These are phyloP conservation scores for Phragmites australis DNA, from an alignment of 176 grass and related monocot species.

Conservation along the genomic window DNA sequence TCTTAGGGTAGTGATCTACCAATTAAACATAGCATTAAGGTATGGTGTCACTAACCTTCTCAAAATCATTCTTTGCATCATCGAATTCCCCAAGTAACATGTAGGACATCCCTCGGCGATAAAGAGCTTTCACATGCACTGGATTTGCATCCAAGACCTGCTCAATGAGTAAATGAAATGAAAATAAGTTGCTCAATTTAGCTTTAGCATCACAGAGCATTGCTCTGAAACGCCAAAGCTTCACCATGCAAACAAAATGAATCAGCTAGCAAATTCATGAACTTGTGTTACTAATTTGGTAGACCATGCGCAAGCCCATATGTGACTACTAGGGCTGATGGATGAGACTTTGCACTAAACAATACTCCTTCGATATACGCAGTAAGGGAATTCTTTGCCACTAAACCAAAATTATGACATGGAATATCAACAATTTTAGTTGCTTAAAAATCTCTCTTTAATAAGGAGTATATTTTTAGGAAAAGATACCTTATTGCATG, in stretches of 20 bases:
- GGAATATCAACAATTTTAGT: no score
- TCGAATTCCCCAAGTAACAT: conserved; percentile 88
- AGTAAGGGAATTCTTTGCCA: neutral
- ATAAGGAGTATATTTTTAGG: neutral
- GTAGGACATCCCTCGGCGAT: conserved; percentile 75
- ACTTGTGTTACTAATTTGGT: neutral
- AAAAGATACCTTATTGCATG: conserved; percentile 81
- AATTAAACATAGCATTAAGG: neutral
- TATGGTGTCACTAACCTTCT: conserved; percentile 54
- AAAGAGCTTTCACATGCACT: conserved; percentile 85
- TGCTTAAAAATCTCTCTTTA: conserved; percentile 6
- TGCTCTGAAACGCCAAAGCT: neutral
- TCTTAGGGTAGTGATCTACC: neutral
- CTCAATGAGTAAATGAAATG: neutral
- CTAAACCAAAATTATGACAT: neutral
- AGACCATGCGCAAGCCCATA: neutral
- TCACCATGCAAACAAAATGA: conserved; percentile 7
- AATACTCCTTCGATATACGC: neutral
- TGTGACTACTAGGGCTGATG: neutral
- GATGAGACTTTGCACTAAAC: neutral
- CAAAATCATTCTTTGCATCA: conserved; percentile 91
- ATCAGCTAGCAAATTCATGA: neutral
- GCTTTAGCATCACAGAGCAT: neutral
- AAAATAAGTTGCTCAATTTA: neutral
- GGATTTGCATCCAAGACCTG: conserved; percentile 89